These are phyloP conservation scores for Phyllosticta capitalensis DNA, from an alignment of 2,329 filamentous ascomycete species.

Conservation along the genomic window DNA sequence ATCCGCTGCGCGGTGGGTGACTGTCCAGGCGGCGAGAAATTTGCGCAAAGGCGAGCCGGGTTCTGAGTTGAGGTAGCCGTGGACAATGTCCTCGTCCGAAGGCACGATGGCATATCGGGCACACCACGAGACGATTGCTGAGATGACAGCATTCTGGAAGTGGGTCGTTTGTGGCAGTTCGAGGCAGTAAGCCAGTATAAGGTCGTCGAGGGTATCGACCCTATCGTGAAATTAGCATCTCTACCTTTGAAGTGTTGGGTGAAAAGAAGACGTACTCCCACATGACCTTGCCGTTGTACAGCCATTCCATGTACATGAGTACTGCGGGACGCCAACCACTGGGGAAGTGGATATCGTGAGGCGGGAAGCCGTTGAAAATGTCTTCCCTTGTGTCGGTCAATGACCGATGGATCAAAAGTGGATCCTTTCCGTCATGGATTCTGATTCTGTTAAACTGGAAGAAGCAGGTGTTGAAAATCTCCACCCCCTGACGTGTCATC, in stretches of 20 bases:
- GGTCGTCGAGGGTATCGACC: background rate
- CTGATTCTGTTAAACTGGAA: background rate
- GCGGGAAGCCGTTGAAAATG: background rate
- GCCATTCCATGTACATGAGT: slow-evolving; percentile 3
- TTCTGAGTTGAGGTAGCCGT: background rate
- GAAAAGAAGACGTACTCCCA: background rate
- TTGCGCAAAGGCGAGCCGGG: background rate
- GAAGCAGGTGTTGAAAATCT: background rate
- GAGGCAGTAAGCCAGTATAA: slow-evolving; percentile 2
- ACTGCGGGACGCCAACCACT: background rate
- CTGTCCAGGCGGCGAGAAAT: background rate
- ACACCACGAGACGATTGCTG: background rate
- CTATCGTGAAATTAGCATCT: background rate
- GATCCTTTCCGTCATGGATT: background rate
- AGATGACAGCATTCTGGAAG: slow-evolving; percentile 1
- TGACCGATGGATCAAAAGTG: background rate
- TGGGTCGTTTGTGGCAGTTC: background rate
- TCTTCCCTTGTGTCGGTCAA: background rate
- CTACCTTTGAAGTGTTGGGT: background rate
- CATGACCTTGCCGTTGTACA: background rate
- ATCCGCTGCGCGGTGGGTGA: background rate
- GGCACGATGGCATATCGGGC: slow-evolving; percentile 1
- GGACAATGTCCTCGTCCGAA: background rate
- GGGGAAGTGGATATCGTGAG: background rate
- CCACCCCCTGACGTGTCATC: background rate